Percentiles rank a stretch among this genome's conserved stretches.
Conservation (phyloP, 495 filamentous ascomycete genomes). For the Hypomontagnella submonticulosa region DNA sequence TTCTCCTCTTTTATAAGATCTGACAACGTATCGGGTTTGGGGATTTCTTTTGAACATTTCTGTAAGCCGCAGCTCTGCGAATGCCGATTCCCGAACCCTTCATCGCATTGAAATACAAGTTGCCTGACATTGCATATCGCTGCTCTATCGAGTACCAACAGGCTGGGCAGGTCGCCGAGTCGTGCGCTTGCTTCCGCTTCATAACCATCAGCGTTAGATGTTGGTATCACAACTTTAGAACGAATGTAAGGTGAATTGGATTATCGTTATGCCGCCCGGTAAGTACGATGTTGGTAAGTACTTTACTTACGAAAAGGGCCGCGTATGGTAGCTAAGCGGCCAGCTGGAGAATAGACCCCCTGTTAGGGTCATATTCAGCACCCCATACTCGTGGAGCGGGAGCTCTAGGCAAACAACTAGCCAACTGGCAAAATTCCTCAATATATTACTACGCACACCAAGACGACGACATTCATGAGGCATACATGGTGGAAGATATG, state of each 20-base stretch:
- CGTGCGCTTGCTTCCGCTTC: slow-evolving; percentile 28
- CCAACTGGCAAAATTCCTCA: not conserved
- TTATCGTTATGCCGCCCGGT: slow-evolving; percentile 27
- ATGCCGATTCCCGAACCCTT: slow-evolving; percentile 35
- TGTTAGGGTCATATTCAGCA: slow-evolving; percentile 7
- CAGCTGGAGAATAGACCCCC: slow-evolving; percentile 21
- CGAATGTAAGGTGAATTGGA: slow-evolving; percentile 14
- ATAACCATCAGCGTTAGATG: slow-evolving; percentile 25
- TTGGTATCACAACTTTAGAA: slow-evolving; percentile 5
- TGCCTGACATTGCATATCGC: slow-evolving; percentile 34
- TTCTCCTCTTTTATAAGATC: slow-evolving; percentile 29
- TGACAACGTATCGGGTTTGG: not conserved
- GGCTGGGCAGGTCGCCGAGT: slow-evolving; percentile 36
- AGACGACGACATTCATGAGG: slow-evolving; percentile 9
- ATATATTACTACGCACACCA: slow-evolving; percentile 17
- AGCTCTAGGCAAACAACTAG: slow-evolving; percentile 11
- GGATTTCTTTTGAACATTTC: slow-evolving; percentile 1
- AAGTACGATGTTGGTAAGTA: slow-evolving; percentile 5
- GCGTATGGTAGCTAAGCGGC: slow-evolving; percentile 19
- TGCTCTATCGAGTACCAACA: slow-evolving; percentile 40
- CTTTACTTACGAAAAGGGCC: no score
- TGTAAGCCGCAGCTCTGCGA: slow-evolving; percentile 13
- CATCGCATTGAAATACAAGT: not conserved
- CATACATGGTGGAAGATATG: not conserved
- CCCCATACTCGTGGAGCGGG: not conserved